Conservation (phyloP, 2,329 filamentous ascomycete genomes). For the Fusarium sp. region DNA sequence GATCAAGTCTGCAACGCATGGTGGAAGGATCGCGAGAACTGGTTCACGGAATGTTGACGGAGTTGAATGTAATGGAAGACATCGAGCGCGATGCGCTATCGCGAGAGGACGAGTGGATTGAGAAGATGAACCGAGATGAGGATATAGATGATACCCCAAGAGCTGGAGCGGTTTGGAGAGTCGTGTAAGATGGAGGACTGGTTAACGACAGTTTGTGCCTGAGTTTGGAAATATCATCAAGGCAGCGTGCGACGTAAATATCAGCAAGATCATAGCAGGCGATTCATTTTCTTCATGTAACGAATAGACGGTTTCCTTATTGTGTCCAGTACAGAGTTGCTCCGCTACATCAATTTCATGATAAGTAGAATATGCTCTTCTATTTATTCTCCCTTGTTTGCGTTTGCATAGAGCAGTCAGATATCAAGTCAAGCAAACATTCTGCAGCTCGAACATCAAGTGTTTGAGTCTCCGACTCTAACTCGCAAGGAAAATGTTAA, state of each 20-base stretch:
- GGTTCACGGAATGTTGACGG: constrained; percentile 71
- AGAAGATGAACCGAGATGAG: constrained; percentile 63
- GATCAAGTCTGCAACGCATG: constrained; percentile 61
- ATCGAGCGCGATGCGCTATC: constrained; percentile 70
- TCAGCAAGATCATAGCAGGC: constrained; percentile 31
- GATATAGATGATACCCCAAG: constrained; percentile 54
- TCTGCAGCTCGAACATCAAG: constrained; percentile 11
- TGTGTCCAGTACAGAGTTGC: constrained; percentile 7
- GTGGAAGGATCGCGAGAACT: constrained; percentile 63
- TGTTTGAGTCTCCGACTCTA: constrained; percentile 36
- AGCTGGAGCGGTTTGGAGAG: constrained; percentile 65
- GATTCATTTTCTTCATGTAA: constrained; percentile 20
- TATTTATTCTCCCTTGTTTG: constrained; percentile 4
- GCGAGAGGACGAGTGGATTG: constrained; percentile 71
- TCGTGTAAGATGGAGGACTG: constrained; percentile 40
- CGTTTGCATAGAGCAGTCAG: constrained; percentile 22
- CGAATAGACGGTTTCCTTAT: constrained; percentile 31
- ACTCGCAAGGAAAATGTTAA: constrained; percentile 17
- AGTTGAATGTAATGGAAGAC: constrained; percentile 72
- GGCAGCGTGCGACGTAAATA: constrained; percentile 12
- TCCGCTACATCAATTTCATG: constrained; percentile 12
- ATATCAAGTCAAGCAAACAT: constrained; percentile 27
- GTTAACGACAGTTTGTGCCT: not conserved
- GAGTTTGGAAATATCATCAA: constrained; percentile 14
- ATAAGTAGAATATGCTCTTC: constrained; percentile 9